Evolutionary conservation across 2,329 filamentous ascomycete species (phyloP).

Genomic region (Tolypocladium album): DNA sequence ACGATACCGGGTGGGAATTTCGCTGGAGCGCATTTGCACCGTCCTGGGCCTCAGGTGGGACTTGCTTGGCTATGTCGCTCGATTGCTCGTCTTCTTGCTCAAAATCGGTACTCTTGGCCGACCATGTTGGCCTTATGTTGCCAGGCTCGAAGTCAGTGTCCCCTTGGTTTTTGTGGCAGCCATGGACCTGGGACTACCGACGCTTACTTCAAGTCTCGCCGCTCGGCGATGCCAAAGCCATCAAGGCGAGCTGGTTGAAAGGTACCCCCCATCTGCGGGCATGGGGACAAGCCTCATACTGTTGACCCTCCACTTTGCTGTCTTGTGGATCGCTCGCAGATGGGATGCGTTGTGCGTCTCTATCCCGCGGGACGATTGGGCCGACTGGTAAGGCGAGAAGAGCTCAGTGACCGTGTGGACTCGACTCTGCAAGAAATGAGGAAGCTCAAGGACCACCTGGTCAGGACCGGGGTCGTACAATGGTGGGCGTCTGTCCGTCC

Average conservation of each 20-base stretch:
- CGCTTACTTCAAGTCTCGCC: conserved; percentile 1
- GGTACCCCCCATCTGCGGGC: conserved; percentile 13
- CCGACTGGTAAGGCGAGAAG: conserved; percentile 12
- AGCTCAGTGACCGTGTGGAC: background rate
- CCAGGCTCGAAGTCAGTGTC: conserved; percentile 53
- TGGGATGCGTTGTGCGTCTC: conserved; percentile 22
- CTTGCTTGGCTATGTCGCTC: conserved; percentile 25
- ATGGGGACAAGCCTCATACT: conserved; percentile 19
- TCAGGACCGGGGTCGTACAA: background rate
- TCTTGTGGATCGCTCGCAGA: conserved; percentile 21
- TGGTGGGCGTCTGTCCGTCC: background rate
- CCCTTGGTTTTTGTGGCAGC: conserved; percentile 59
- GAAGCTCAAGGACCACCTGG: background rate
- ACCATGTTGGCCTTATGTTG: conserved; percentile 62
- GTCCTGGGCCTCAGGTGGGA: conserved; percentile 16
- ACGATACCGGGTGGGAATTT: conserved; percentile 22
- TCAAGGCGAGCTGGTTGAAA: conserved; percentile 7
- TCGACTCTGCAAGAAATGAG: background rate
- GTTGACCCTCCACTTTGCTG: conserved; percentile 20
- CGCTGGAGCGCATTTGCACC: conserved; percentile 18
- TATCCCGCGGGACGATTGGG: conserved; percentile 16
- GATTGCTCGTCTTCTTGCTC: conserved; percentile 51
- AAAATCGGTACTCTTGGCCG: conserved; percentile 57
- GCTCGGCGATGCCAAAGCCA: conserved; percentile 4
- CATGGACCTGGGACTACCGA: conserved; percentile 45